A percentile compares a stretch with the other conserved stretches of the same genome.
Evolutionary conservation across 768 basidiomycete species (phyloP).

Genomic region (Podaxis sp.): DNA sequence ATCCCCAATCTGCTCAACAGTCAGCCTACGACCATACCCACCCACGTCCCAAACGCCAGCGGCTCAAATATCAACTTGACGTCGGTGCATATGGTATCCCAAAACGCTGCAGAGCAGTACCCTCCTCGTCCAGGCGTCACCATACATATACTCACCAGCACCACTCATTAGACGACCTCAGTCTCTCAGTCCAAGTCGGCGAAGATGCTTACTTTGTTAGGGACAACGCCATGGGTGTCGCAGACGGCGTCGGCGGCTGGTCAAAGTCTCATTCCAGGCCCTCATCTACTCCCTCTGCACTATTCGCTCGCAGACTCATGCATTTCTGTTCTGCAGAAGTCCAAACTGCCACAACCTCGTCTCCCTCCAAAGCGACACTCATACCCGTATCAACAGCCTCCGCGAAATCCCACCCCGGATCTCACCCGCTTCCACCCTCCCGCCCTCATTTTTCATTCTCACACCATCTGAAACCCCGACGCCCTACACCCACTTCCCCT

Average conservation of each 20-base stretch:
- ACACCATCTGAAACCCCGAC: constrained; percentile 25
- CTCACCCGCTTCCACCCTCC: constrained; percentile 18
- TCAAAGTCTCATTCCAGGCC: constrained; percentile 35
- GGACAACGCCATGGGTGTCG: constrained; percentile 88
- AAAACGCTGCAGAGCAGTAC: constrained; percentile 41
- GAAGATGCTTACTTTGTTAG: constrained; percentile 90
- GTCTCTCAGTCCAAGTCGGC: constrained; percentile 76
- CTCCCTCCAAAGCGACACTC: constrained; percentile 6
- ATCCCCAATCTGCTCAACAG: constrained; percentile 28
- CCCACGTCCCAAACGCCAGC: constrained; percentile 26
- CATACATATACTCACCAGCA: constrained; percentile 17
- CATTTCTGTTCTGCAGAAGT: constrained; percentile 77
- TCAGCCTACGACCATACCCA: constrained; percentile 26
- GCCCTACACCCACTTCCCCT: constrained; percentile 5
- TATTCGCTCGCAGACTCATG: constrained; percentile 82
- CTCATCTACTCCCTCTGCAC: constrained; percentile 39
- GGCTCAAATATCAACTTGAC: constrained; percentile 51
- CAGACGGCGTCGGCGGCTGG: constrained; percentile 97
- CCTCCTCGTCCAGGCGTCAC: constrained; percentile 19
- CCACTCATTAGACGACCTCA: constrained; percentile 27
- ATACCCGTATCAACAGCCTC: constrained; percentile 15
- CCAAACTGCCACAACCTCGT: constrained; percentile 22
- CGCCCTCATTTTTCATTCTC: constrained; percentile 25
- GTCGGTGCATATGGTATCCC: constrained; percentile 87
- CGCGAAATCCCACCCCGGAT: constrained; percentile 2